These are phyloP conservation scores for Kwoniella mangroviensis DNA, from an alignment of 768 basidiomycete species.

Conservation along the genomic window DNA sequence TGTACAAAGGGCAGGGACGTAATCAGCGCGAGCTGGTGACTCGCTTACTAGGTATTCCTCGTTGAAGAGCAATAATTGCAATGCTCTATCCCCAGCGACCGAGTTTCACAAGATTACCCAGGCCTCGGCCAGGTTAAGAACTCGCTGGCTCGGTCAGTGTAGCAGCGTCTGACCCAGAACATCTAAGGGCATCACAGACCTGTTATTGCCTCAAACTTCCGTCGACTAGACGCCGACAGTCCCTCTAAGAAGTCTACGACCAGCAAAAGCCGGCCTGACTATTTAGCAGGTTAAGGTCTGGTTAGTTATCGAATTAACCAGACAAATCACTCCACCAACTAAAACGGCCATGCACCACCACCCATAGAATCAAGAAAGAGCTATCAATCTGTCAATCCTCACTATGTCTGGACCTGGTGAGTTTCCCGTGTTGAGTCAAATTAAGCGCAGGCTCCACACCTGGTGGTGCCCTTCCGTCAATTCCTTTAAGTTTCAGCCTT, in stretches of 20 bases:
- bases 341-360: conserved; percentile 89
- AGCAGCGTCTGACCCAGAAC: conserved; percentile 84
- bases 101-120: conserved; percentile 79
- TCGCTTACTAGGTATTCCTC: conserved; percentile 88
- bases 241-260: conserved; percentile 82
- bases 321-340: conserved; percentile 91
- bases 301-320: conserved; percentile 95
- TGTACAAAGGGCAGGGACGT: conserved; percentile 90
- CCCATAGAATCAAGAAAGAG: conserved; percentile 83
- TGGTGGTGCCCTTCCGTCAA: conserved; percentile 65
- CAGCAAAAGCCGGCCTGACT: conserved; percentile 76
- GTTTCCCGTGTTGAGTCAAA: conserved; percentile 74
- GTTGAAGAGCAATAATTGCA: conserved; percentile 89
- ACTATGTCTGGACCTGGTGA: conserved; percentile 79
- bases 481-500: no score
- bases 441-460: conserved; percentile 79
- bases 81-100: conserved; percentile 85
- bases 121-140: conserved; percentile 72
- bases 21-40: conserved; percentile 88
- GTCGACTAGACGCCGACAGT: conserved; percentile 79
- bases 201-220: conserved; percentile 90
- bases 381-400: conserved; percentile 80
- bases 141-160: conserved; percentile 89
- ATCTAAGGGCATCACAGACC: conserved; percentile 90
- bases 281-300: conserved; percentile 94